These are phyloP conservation scores for Arxiozyma bovina DNA, from an alignment of 1,139 yeast genomes.

Conservation along the genomic window DNA sequence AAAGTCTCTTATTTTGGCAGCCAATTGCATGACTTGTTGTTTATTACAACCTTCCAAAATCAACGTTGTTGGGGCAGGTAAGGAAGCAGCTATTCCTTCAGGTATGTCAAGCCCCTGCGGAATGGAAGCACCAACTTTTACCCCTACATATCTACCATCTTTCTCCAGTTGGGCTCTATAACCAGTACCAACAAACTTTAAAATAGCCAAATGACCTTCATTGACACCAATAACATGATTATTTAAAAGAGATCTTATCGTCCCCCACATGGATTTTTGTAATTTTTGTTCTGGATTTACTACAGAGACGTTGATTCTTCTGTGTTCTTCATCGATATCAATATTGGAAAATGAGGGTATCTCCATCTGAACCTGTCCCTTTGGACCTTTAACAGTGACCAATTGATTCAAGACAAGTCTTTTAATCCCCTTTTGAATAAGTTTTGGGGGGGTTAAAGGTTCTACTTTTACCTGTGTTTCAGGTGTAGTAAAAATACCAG, in stretches of 20 bases:
- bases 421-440: slow-evolving; percentile 62
- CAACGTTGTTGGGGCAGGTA: slow-evolving; percentile 84
- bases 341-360: slow-evolving; percentile 62
- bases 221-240: slow-evolving; percentile 80
- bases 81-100: slow-evolving; percentile 57
- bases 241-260: slow-evolving; percentile 68
- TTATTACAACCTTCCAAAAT: slow-evolving; percentile 81
- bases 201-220: slow-evolving; percentile 83
- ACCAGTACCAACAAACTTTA: slow-evolving; percentile 94
- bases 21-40: slow-evolving; percentile 80
- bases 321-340: slow-evolving; percentile 28
- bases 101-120: slow-evolving; percentile 64
- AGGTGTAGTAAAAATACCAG: slow-evolving; percentile 49
- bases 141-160: slow-evolving; percentile 53
- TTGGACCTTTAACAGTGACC: slow-evolving; percentile 71
- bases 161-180: slow-evolving; percentile 66
- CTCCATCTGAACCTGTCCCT: slow-evolving; percentile 54
- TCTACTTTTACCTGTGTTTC: slow-evolving; percentile 39
- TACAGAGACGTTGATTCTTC: slow-evolving; percentile 38
- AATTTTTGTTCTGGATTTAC: slow-evolving; percentile 46
- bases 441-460: slow-evolving; percentile 35
- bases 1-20: slow-evolving; percentile 76
- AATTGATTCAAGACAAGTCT: slow-evolving; percentile 50
- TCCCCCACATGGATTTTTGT: slow-evolving; percentile 94
- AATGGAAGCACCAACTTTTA: slow-evolving; percentile 81